Percentiles rank a stretch among this genome's conserved stretches.
Evolutionary conservation across 1,284 basidiomycete species (phyloP).

Genomic region (Exobasidium cylindrosporum): DNA sequence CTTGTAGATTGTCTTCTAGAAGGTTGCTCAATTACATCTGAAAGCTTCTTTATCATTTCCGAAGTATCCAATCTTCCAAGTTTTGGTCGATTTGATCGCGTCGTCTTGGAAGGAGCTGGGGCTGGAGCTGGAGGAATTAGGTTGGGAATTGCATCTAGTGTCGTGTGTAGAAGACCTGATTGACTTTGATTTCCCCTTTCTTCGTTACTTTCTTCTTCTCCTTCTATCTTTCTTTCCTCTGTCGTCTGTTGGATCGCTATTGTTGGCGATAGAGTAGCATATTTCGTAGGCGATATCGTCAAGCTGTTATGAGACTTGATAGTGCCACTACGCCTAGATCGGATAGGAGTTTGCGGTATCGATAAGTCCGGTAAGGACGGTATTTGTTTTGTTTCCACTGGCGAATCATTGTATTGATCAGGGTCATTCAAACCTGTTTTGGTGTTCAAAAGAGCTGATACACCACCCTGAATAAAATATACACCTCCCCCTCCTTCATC

Average conservation of each 20-base stretch:
- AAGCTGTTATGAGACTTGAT: no score
- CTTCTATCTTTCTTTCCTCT: not conserved
- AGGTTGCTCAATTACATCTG: slow-evolving; percentile 6
- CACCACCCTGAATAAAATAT: not conserved
- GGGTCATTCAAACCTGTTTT: not conserved
- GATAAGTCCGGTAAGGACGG: no score
- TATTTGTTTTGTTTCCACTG: not conserved
- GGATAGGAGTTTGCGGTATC: not conserved
- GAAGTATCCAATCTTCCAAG: slow-evolving; percentile 37
- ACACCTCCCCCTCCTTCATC: not conserved
- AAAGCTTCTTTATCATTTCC: slow-evolving; percentile 24
- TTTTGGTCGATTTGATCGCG: slow-evolving; percentile 19
- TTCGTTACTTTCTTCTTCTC: not conserved
- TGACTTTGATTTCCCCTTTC: not conserved
- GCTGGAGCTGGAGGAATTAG: not conserved
- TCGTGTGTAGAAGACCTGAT: not conserved
- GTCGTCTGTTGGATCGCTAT: no score
- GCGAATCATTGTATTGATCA: not conserved
- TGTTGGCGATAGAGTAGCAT: not conserved
- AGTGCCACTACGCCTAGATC: not conserved
- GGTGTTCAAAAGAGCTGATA: not conserved
- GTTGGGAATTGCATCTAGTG: not conserved
- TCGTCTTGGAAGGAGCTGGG: not conserved
- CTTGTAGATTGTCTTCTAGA: not conserved
- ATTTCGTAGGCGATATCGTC: not conserved